Conservation (phyloP, 345 rosid species). For the Anacardium occidentale region DNA sequence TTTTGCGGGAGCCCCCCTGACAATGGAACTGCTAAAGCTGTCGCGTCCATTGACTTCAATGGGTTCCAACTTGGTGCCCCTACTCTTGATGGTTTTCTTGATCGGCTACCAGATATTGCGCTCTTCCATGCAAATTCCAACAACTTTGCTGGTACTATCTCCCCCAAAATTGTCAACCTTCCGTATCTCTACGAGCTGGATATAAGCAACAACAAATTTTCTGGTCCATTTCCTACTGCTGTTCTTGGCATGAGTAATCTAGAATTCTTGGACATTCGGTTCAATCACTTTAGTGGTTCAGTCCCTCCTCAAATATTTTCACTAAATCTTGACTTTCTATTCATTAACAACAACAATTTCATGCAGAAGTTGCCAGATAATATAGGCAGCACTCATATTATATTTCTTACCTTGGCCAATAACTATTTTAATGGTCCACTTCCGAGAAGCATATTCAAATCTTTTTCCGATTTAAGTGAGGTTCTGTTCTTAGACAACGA, state of each 20-base stretch:
- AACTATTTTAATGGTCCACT: slow-evolving; percentile 71
- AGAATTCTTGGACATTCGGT: slow-evolving; percentile 72
- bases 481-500: slow-evolving; percentile 64
- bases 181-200: slow-evolving; percentile 82
- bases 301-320: slow-evolving; percentile 68
- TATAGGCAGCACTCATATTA: slow-evolving; percentile 44
- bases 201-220: slow-evolving; percentile 68
- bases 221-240: slow-evolving; percentile 68
- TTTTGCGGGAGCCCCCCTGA: slow-evolving; percentile 80
- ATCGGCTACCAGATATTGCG: slow-evolving; percentile 67
- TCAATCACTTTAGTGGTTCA: slow-evolving; percentile 64
- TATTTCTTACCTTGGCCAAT: slow-evolving; percentile 71
- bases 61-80: slow-evolving; percentile 80
- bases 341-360: slow-evolving; percentile 68
- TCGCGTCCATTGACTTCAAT: slow-evolving; percentile 87
- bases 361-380: slow-evolving; percentile 50
- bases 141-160: slow-evolving; percentile 57
- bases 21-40: slow-evolving; percentile 61
- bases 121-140: slow-evolving; percentile 90
- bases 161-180: slow-evolving; percentile 57
- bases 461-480: slow-evolving; percentile 53
- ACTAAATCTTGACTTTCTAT: slow-evolving; percentile 60
- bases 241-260: slow-evolving; percentile 54
- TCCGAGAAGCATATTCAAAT: slow-evolving; percentile 54
- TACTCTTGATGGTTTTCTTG: slow-evolving; percentile 71